Evolutionary conservation across 2,329 filamentous ascomycete genomes (phyloP), one percentile per base, ranked within the genome.

Genomic region (Cordyceps javanica): DNA sequence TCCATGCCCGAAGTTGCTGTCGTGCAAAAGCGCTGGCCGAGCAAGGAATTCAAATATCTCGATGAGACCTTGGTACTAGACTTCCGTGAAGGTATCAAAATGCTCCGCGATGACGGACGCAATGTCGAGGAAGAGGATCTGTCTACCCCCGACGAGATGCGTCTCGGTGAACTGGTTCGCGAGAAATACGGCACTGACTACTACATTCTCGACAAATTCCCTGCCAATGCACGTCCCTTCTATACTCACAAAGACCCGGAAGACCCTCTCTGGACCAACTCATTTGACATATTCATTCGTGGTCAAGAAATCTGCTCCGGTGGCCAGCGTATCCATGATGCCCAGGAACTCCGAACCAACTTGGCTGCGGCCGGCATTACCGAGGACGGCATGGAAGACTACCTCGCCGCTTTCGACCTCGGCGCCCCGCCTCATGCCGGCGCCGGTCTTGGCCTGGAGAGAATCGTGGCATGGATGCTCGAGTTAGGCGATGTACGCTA

Each of bases 121-220:
- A 86, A 90, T 3, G 85, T 88, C 0, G 81, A 88, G 30, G 68
- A 70, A 57, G 90, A 96, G 68, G 92, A 97, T 69, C 77, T 97
- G 25, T 85, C 86, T 46, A 97, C 92, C 0, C 81, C 89, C 21
- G 90, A 94, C 60, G 92, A 97, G 74, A 92, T 95, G 25, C 86
- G 89, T 14, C 81, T 97, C 1, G 92, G 93, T 10, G 79, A 90
- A 67, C 76, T 97, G 16, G 85, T 97, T 66, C 93, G 89, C 73
- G 84, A 95, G 68, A 91, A 92, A 74, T 94, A 88, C 67, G 79
- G 83, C 57, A 95, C 92, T 0, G 92, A 97, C 66, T 96, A 95
- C 75, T 97, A 94, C 72, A 88, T 97, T 61, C 81, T 97, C 41
- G 92, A 97, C 79, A 96, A 95, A 68, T 97, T 97, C 76, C 92